phyloP scores from a whole-genome alignment of 495 filamentous ascomycete species.

The Immersiella caudata region DNA sequence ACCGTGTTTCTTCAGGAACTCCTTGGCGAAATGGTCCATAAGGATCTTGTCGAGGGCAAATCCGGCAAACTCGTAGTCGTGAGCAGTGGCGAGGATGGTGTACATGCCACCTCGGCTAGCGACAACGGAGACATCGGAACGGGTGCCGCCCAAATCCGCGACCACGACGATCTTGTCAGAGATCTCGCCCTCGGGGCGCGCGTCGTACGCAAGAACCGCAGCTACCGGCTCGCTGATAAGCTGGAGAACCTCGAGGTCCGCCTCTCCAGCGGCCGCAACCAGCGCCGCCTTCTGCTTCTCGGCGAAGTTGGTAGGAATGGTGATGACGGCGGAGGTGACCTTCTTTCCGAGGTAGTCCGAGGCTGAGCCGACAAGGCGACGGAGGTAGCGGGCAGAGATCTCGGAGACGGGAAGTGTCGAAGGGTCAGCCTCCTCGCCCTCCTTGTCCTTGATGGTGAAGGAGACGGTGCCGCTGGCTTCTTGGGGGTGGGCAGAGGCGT shows the following conservation, averaged over 20 bases:
- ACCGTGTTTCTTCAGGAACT: slow-evolving; percentile 89
- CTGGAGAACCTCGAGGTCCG: slow-evolving; percentile 87
- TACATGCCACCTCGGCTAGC: slow-evolving; percentile 94
- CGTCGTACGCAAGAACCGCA: slow-evolving; percentile 89
- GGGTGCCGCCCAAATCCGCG: slow-evolving; percentile 88
- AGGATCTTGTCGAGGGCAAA: slow-evolving; percentile 82
- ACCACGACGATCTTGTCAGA: slow-evolving; percentile 89
- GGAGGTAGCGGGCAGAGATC: slow-evolving; percentile 83
- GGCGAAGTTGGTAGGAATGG: slow-evolving; percentile 89
- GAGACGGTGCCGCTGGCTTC: slow-evolving; percentile 72
- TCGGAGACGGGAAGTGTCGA: slow-evolving; percentile 80
- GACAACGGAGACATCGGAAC: slow-evolving; percentile 88
- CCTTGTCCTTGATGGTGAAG: slow-evolving; percentile 81
- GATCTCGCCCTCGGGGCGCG: slow-evolving; percentile 71
- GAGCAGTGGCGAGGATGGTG: slow-evolving; percentile 87
- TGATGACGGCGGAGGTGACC: slow-evolving; percentile 89
- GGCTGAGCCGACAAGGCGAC: slow-evolving; percentile 78
- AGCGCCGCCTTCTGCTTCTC: slow-evolving; percentile 84
- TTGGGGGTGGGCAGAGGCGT: slow-evolving; percentile 87
- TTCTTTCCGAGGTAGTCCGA: slow-evolving; percentile 89
- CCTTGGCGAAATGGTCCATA: slow-evolving; percentile 96
- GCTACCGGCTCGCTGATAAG: slow-evolving; percentile 92
- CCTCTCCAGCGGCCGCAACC: slow-evolving; percentile 72
- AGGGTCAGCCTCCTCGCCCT: slow-evolving; percentile 57
- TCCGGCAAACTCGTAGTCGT: slow-evolving; percentile 92